Percentiles rank a stretch among this genome's conserved stretches.
Conservation (phyloP, 176 grass and related monocot species). For the Paspalum vaginatum region DNA sequence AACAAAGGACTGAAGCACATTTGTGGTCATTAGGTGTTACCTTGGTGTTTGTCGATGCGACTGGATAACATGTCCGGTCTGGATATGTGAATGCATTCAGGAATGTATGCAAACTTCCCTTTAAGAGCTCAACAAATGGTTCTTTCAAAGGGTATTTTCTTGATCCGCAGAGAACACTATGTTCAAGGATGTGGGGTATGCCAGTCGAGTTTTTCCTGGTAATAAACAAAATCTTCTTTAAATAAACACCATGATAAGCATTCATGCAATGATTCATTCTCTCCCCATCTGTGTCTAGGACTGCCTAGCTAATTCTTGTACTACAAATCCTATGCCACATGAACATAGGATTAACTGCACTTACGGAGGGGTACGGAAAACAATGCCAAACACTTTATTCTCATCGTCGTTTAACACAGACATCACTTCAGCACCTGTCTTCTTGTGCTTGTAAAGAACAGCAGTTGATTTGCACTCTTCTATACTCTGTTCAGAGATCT, state of each 20-base stretch:
- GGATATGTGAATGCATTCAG: conserved; percentile 99
- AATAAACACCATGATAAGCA: conserved; percentile 9
- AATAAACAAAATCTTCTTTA: conserved; percentile 37
- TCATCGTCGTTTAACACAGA: conserved; percentile 87
- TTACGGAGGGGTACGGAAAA: conserved; percentile 98
- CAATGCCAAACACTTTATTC: conserved; percentile 98
- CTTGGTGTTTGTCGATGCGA: conserved; percentile 97
- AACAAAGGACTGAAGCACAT: conserved; percentile 42
- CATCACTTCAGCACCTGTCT: conserved; percentile 94
- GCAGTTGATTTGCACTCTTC: conserved; percentile 94
- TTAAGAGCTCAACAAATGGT: conserved; percentile 98
- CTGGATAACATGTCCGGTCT: conserved; percentile 96
- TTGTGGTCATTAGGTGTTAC: conserved; percentile 32
- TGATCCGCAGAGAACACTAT: conserved; percentile 95
- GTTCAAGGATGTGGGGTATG: conserved; percentile 99
- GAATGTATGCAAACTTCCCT: conserved; percentile 97
- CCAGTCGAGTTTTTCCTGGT: conserved; percentile 94
- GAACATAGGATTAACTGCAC: conserved; percentile 34
- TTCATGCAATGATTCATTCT: conserved; percentile 1
- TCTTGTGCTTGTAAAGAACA: conserved; percentile 94
- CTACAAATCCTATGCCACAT: background rate
- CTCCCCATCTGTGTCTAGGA: background rate
- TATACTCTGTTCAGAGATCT: conserved; percentile 83
- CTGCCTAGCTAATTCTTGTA: background rate
- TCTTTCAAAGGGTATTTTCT: conserved; percentile 99